These are phyloP conservation scores for Phytophthora idaei DNA, from an alignment of 352 stramenopile genomes.

Conservation along the genomic window DNA sequence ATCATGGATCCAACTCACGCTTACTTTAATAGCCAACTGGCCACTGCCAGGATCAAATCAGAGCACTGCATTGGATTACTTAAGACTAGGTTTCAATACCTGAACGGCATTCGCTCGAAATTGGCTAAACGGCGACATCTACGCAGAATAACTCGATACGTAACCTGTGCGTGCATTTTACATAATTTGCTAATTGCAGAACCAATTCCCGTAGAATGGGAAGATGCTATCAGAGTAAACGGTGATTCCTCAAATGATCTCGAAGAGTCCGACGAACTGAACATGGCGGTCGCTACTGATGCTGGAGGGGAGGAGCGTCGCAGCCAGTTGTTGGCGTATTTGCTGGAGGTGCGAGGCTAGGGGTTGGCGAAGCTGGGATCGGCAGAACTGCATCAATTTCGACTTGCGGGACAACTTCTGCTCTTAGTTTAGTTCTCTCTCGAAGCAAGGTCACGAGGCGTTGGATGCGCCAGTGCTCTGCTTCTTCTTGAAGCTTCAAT, in stretches of 20 bases:
- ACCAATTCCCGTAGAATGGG: not conserved
- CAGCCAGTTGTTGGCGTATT: constrained; percentile 9
- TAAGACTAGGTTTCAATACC: constrained; percentile 1
- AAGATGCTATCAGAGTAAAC: not conserved
- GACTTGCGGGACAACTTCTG: constrained; percentile 3
- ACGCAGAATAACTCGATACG: not conserved
- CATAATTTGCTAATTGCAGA: not conserved
- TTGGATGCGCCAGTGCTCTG: no score
- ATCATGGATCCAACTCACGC: not conserved
- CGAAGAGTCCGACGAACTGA: constrained; percentile 7
- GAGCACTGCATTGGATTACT: constrained; percentile 4
- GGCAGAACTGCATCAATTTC: constrained; percentile 7
- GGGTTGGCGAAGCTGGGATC: not conserved
- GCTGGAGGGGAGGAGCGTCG: constrained; percentile 4
- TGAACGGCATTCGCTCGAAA: not conserved
- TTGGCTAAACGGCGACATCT: not conserved
- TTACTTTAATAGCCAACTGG: not conserved
- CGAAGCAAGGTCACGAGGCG: constrained; percentile 7
- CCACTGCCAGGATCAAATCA: not conserved
- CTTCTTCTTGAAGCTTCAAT: no score
- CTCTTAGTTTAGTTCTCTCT: constrained; percentile 5
- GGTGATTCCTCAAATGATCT: not conserved
- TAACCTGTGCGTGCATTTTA: not conserved
- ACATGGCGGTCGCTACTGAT: constrained; percentile 1
- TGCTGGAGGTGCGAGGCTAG: constrained; percentile 3